A percentile compares a stretch with the other conserved stretches of the same genome.
These are phyloP conservation scores for Testicularia cyperi DNA, from an alignment of 1,284 basidiomycete genomes.

Conservation along the genomic window DNA sequence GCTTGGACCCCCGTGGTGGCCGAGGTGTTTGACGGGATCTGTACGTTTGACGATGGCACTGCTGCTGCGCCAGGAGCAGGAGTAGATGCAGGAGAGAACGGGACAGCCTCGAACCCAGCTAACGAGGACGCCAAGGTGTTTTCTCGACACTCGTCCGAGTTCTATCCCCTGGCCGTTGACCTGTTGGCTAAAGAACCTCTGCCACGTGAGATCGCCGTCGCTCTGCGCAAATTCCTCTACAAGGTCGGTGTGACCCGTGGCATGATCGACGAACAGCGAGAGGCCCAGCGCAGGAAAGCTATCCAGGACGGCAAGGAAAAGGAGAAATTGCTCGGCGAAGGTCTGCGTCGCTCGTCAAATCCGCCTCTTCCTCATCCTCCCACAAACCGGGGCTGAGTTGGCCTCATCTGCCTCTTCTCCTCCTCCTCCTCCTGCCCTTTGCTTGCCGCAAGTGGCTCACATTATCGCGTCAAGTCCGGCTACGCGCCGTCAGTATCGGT, in stretches of 20 bases:
- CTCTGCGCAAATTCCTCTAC: constrained; percentile 36
- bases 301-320: constrained; percentile 27
- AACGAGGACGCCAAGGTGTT: constrained; percentile 23
- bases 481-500: no score
- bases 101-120: constrained; percentile 1
- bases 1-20: constrained; percentile 98
- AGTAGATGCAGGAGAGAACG: no score
- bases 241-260: constrained; percentile 43
- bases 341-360: no score
- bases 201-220: constrained; percentile 31
- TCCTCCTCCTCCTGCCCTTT: no score
- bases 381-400: no score
- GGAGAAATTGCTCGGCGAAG: constrained; percentile 22
- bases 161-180: constrained; percentile 56
- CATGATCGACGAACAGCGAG: constrained; percentile 28
- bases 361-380: no score
- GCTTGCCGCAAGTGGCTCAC: no score
- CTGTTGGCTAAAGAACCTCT: constrained; percentile 46
- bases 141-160: constrained; percentile 39
- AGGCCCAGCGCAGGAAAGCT: constrained; percentile 18
- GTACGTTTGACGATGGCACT: constrained; percentile 78
- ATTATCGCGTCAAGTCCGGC: no score
- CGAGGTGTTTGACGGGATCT: constrained; percentile 87
- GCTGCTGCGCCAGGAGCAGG: no score
- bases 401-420: no score